Evolutionary conservation across 2,329 filamentous ascomycete genomes (phyloP), one percentile per base, ranked within the genome.

Genomic region (Thielaviopsis cerberus): DNA sequence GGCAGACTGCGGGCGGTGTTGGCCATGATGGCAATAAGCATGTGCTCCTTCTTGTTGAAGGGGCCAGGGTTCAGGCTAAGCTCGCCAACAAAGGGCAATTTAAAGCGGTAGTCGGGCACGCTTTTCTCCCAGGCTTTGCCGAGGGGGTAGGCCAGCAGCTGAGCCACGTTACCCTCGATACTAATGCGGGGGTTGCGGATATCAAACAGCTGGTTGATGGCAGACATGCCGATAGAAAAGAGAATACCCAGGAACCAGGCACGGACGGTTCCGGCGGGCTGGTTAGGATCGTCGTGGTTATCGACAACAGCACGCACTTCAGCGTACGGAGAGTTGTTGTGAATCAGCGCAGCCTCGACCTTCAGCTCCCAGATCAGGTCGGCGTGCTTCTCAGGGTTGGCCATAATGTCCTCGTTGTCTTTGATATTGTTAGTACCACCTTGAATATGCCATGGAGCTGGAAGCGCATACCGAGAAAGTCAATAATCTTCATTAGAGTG

Each of bases 31-130:
- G 74, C 73, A 61, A 80, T 76, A 54, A 80, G 67, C 70, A 78
- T 73, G 65, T 79, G 76, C 65, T 79, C 76, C 66, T 79, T 80
- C 64, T 73, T 73, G 62, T 73, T 75, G 66, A 79, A 79, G 0
- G 69, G 72, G 0, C 75, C 74, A 0, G 76, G 74, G 63, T 77
- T 78, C 17, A 76, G 67, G 17, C 67, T 57, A 51, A 58, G 56
- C 17, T 54, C 53, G 13, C 57, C 54, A 41, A 68, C 61, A 1
- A 71, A 71, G 57, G 67, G 64, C n/a, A 73, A 57, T 2, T 66
- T 73, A 59, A 79, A 69, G 30, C 71, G 70, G 25, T 65, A 65
- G 58, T 74, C 72, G 0, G 76, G 76, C 53, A 79, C 66, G 17
- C 68, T 62, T 54, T 67, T 69, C 57, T 74, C 75, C 66, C 70